These are phyloP conservation scores for Trichoderma sp. DNA, from an alignment of 2,329 filamentous ascomycete genomes.

Conservation along the genomic window DNA sequence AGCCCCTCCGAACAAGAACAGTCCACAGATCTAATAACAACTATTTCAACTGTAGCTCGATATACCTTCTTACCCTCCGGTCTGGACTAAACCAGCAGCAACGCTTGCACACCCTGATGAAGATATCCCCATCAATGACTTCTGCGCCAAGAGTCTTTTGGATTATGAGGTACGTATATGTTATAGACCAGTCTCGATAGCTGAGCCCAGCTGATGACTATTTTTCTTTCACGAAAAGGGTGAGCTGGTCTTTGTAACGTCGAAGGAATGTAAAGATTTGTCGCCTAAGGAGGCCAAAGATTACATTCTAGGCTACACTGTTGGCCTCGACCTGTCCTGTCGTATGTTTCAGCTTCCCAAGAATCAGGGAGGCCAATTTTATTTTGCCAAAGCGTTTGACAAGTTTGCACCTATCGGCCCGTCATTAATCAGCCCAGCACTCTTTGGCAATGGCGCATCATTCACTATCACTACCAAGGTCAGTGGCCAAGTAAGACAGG, in stretches of 20 bases:
- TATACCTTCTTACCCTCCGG: background rate
- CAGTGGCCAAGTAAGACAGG: background rate
- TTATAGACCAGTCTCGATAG: background rate
- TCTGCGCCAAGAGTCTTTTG: background rate
- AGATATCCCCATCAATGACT: background rate
- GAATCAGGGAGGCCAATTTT: constrained; percentile 42
- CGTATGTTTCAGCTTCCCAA: constrained; percentile 49
- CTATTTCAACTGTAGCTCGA: background rate
- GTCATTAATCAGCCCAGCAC: constrained; percentile 27
- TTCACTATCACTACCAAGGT: background rate
- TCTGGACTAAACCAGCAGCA: background rate
- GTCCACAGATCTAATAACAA: background rate
- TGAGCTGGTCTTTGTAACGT: background rate
- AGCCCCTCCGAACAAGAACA: background rate
- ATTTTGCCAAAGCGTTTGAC: constrained; percentile 51
- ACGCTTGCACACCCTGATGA: background rate
- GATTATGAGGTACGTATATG: background rate
- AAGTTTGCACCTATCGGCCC: constrained; percentile 53
- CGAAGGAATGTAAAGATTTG: background rate
- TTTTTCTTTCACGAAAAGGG: background rate
- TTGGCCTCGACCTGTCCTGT: constrained; percentile 53
- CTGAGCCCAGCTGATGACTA: background rate
- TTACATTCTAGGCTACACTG: constrained; percentile 57
- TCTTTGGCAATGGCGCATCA: background rate
- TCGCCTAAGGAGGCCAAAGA: constrained; percentile 38